These are phyloP conservation scores for Trichosporon sp. DNA, from an alignment of 1,284 basidiomycete genomes.

Conservation along the genomic window DNA sequence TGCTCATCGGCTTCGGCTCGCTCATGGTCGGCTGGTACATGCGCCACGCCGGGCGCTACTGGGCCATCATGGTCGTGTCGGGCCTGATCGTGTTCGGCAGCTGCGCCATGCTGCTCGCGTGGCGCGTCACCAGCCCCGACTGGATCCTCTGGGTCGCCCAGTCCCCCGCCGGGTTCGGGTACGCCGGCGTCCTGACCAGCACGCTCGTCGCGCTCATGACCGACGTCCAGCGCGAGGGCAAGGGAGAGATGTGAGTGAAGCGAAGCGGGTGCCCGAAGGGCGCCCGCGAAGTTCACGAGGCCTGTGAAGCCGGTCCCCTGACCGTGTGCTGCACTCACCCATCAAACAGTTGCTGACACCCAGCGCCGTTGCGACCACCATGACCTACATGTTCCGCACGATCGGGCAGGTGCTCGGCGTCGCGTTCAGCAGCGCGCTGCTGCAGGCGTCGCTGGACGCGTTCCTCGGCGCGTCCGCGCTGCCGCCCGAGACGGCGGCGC, in stretches of 20 bases:
- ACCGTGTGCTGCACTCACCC: too few species aligned
- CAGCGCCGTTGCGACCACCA: conserved; percentile 70
- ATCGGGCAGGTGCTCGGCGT: conserved; percentile 90
- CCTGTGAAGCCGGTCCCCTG: too few species aligned
- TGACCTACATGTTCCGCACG: conserved; percentile 83
- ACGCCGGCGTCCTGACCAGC: conserved; percentile 36
- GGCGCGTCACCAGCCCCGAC: conserved; percentile 53
- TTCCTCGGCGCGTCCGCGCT: conserved; percentile 55
- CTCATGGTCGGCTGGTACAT: conserved; percentile 81
- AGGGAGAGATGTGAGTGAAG: conserved; percentile 33
- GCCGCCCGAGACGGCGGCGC: conserved; percentile 61
- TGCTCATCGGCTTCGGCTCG: conserved; percentile 70
- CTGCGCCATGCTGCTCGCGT: conserved; percentile 29
- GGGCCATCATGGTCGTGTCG: conserved; percentile 52
- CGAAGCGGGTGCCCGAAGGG: too few species aligned
- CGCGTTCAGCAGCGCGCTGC: conserved; percentile 69
- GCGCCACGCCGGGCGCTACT: conserved; percentile 75
- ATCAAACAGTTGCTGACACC: background rate
- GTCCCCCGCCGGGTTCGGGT: conserved; percentile 37
- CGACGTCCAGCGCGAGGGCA: conserved; percentile 32
- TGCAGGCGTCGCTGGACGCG: conserved; percentile 68
- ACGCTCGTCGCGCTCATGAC: conserved; percentile 41
- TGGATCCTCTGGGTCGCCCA: conserved; percentile 39
- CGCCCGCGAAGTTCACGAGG: background rate
- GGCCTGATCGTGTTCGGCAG: conserved; percentile 24